phyloP scores from a whole-genome alignment of 164 flowering plant genomes.

The Cinnamomum chago region DNA sequence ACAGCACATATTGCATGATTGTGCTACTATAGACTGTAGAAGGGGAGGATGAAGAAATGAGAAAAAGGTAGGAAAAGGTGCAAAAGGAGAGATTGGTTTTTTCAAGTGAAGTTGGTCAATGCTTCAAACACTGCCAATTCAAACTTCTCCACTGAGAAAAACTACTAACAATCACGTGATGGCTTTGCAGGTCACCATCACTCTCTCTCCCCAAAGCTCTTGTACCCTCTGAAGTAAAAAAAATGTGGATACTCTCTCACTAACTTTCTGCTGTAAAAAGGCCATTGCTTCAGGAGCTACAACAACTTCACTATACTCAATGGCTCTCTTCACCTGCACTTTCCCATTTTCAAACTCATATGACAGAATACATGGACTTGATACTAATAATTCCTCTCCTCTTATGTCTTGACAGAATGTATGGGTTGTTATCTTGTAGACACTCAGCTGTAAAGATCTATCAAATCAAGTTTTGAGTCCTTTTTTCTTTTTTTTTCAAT shows the following conservation, averaged over 20 bases:
- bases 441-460: too few species aligned
- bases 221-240: slow-evolving; percentile 22
- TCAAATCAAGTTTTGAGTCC: too few species aligned
- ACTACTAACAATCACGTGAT: slow-evolving; percentile 46
- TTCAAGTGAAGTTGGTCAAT: slow-evolving; percentile 22
- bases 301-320: slow-evolving; percentile 1
- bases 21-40: slow-evolving; percentile 1
- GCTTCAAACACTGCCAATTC: slow-evolving; percentile 25
- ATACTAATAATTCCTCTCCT: too few species aligned
- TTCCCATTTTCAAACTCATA: background rate
- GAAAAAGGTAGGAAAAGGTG: background rate
- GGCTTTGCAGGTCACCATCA: slow-evolving; percentile 29
- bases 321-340: background rate
- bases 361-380: background rate
- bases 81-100: background rate
- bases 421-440: too few species aligned
- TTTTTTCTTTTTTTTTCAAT: too few species aligned
- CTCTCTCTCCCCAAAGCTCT: slow-evolving; percentile 23
- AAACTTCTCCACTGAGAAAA: slow-evolving; percentile 26
- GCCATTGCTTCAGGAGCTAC: slow-evolving; percentile 11
- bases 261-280: slow-evolving; percentile 27
- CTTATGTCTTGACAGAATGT: too few species aligned
- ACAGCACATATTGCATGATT: slow-evolving; percentile 18
- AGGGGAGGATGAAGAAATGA: background rate
- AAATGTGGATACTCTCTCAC: slow-evolving; percentile 15